phyloP scores from a whole-genome alignment of 2,329 filamentous ascomycete genomes.

The Xylariaceae sp. region DNA sequence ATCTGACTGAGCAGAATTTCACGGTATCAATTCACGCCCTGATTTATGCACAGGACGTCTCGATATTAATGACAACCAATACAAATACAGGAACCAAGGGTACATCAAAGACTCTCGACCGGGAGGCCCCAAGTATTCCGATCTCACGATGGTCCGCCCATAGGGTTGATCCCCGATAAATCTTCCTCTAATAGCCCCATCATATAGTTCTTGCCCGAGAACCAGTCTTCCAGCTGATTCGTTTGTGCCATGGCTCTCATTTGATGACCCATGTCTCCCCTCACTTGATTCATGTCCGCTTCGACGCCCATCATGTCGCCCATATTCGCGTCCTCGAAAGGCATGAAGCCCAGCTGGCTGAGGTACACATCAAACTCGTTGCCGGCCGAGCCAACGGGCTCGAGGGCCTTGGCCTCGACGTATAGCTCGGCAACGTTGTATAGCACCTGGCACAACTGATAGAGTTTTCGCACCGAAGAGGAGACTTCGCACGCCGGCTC shows the following conservation, averaged over 20 bases:
- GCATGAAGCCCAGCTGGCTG: slow-evolving; percentile 35
- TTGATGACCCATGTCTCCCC: slow-evolving; percentile 9
- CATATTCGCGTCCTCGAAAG: slow-evolving; percentile 17
- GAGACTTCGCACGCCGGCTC: slow-evolving; percentile 44
- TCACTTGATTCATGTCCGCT: slow-evolving; percentile 4
- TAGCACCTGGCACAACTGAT: slow-evolving; percentile 56
- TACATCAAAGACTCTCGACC: neutral
- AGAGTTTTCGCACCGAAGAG: slow-evolving; percentile 50
- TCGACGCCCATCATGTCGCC: slow-evolving; percentile 6
- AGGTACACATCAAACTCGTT: slow-evolving; percentile 36
- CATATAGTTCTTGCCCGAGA: slow-evolving; percentile 34
- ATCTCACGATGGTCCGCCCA: slow-evolving; percentile 23
- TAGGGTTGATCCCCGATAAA: slow-evolving; percentile 31
- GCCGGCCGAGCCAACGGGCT: slow-evolving; percentile 26
- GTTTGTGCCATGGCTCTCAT: slow-evolving; percentile 26
- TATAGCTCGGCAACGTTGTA: slow-evolving; percentile 56
- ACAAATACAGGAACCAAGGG: slow-evolving; percentile 1
- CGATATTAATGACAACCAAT: neutral
- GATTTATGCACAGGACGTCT: neutral
- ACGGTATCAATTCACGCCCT: neutral
- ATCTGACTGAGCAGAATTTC: slow-evolving; percentile 10
- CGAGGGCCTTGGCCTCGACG: slow-evolving; percentile 49
- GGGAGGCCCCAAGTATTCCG: neutral
- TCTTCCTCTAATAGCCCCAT: slow-evolving; percentile 34
- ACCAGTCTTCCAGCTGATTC: slow-evolving; percentile 35